phyloP scores from a whole-genome alignment of 768 basidiomycete genomes.

The Macrolepiota fuliginosa region DNA sequence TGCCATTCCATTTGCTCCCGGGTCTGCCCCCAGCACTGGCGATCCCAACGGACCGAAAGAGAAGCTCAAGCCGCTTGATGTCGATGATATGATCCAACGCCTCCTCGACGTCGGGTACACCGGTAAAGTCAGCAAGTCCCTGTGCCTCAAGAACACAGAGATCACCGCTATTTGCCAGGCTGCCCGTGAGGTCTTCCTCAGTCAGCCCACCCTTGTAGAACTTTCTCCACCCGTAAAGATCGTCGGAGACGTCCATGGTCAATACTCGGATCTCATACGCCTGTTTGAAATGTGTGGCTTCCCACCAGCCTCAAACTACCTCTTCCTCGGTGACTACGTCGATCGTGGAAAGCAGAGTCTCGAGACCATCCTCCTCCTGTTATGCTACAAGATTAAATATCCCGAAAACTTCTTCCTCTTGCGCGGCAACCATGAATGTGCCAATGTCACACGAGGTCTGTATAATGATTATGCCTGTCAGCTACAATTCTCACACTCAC shows the following conservation, averaged over 20 bases:
- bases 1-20: conserved; percentile 50
- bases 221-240: conserved; percentile 98
- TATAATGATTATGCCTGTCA: conserved; percentile 16
- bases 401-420: conserved; percentile 99
- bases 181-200: conserved; percentile 93
- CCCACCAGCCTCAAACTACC: conserved; percentile 94
- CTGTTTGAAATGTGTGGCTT: conserved; percentile 99
- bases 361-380: conserved; percentile 92
- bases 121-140: conserved; percentile 95
- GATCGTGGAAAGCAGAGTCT: conserved; percentile 98
- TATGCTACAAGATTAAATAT: conserved; percentile 99
- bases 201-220: conserved; percentile 96
- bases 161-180: conserved; percentile 93
- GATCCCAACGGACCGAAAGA: conserved; percentile 48
- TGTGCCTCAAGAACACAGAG: conserved; percentile 94
- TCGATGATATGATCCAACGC: conserved; percentile 98
- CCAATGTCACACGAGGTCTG: conserved; percentile 97
- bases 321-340: conserved; percentile 99
- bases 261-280: conserved; percentile 97
- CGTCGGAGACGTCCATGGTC: conserved; percentile 98
- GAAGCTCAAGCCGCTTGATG: conserved; percentile 74
- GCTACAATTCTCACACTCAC: conserved; percentile 16
- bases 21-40: conserved; percentile 42
- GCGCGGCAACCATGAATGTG: conserved; percentile 98
- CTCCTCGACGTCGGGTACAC: conserved; percentile 96